Base-by-base conservation (phyloP, 139 green algal species). In the Desmodesmus armatus region DNA sequence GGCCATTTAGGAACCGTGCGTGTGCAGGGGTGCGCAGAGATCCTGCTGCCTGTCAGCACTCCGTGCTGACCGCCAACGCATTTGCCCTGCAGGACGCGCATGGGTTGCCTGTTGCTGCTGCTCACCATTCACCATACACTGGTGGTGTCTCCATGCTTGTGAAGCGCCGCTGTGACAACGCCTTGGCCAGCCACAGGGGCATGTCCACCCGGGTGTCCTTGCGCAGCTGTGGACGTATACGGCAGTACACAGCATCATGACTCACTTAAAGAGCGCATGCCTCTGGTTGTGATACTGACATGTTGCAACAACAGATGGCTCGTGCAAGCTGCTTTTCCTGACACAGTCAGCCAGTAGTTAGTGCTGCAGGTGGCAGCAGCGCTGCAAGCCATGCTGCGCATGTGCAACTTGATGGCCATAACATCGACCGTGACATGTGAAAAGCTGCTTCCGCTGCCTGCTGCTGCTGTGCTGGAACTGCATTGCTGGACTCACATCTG, bases 121-220 rank as follows among this genome's bases (percentile, higher is more conserved):
- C 78, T 66, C 29, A 84, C 78, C 80, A 71, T 33, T 86, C 80
- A 17, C 80, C 80, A 58, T 86, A 86, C 11, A 79, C 66, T 47
- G 47, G 41, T 63, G 80, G 80, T 41, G 55, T 5, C 49, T 67
- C 49, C 66, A 86, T 60, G 19, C 27, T 44, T 35, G 80, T 70
- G 37, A 86, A 80, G 62, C 65, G 37, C 11, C 80, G 39, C 70
- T 86, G 66, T 29, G 66, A 55, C 11, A 86, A 49, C n/a, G 80
- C 39, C 33, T 86, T 86, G n/a, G 80, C 80, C 23, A 86, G 80
- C 80, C 80, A 86, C 15, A 86, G 67, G 19, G 80, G 80, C 23
- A 86, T 47, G 3, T 86, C 80, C 33, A 39, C 27, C 7, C 67
- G 47, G 1, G 66, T 71, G 33, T 86, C 67, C 17, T 69, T 69